Conservation (phyloP, 1,284 basidiomycete genomes). For the Leccinum subrobustum region DNA sequence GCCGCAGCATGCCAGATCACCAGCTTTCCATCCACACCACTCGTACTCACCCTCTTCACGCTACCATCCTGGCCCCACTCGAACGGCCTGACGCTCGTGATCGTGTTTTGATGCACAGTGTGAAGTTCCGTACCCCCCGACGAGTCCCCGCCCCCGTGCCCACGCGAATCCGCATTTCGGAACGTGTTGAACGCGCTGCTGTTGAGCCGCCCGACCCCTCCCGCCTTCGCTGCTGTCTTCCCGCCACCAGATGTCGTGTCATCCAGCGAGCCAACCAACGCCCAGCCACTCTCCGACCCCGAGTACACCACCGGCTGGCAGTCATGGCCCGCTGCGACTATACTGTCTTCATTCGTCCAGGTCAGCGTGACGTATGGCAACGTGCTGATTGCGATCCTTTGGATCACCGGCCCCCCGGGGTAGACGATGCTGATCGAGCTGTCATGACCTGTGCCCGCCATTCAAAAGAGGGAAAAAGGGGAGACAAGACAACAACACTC, state of each 20-base stretch:
- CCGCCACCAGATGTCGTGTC: slow-evolving; percentile 54
- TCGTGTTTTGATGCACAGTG: slow-evolving; percentile 98
- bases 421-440: slow-evolving; percentile 90
- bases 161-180: slow-evolving; percentile 88
- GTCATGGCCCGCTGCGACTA: slow-evolving; percentile 96
- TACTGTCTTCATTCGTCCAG: slow-evolving; percentile 79
- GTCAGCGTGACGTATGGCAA: slow-evolving; percentile 82
- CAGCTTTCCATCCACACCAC: slow-evolving; percentile 93
- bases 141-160: slow-evolving; percentile 48
- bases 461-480: neutral
- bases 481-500: slow-evolving; percentile 33
- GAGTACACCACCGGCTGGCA: slow-evolving; percentile 92
- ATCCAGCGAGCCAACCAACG: slow-evolving; percentile 78
- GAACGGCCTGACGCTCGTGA: slow-evolving; percentile 86
- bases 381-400: slow-evolving; percentile 72
- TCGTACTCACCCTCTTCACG: slow-evolving; percentile 82
- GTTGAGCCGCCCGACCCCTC: slow-evolving; percentile 81
- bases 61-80: slow-evolving; percentile 57
- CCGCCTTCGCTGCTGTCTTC: slow-evolving; percentile 46
- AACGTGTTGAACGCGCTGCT: slow-evolving; percentile 96
- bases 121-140: slow-evolving; percentile 69
- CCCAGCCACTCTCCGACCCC: slow-evolving; percentile 74
- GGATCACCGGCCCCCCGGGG: slow-evolving; percentile 68
- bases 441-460: slow-evolving; percentile 72
- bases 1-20: slow-evolving; percentile 86